These are phyloP conservation scores for Albizia julibrissin DNA, from an alignment of 306 rosid genomes.

Conservation along the genomic window DNA sequence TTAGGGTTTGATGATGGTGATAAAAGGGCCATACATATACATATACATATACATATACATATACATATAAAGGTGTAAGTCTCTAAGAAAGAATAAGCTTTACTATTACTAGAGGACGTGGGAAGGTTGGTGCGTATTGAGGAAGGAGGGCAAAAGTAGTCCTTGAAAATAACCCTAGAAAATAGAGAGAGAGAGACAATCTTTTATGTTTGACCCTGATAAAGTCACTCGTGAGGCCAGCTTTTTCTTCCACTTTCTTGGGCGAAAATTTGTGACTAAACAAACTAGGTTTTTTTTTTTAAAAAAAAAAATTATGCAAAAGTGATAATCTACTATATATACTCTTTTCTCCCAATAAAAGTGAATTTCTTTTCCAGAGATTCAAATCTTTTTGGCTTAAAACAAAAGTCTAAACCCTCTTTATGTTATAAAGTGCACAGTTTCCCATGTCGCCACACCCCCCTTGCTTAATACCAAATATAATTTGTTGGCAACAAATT, in stretches of 20 bases:
- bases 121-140: slow-evolving; percentile 10
- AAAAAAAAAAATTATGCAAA: not conserved
- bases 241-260: slow-evolving; percentile 47
- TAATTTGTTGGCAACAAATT: not conserved
- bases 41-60: too few relatives aligned
- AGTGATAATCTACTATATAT: slow-evolving; percentile 10
- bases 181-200: slow-evolving; percentile 17
- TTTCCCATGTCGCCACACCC: slow-evolving; percentile 29
- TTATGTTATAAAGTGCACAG: slow-evolving; percentile 49
- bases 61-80: not conserved
- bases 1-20: slow-evolving; percentile 12
- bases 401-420: slow-evolving; percentile 45
- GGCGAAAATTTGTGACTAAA: slow-evolving; percentile 31
- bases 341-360: slow-evolving; percentile 29
- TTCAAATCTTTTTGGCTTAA: slow-evolving; percentile 62
- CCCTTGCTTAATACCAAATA: not conserved
- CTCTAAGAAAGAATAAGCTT: not conserved
- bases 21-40: not conserved
- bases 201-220: slow-evolving; percentile 61
- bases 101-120: not conserved
- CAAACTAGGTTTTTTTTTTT: slow-evolving; percentile 21
- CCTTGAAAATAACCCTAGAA: slow-evolving; percentile 40
- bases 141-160: slow-evolving; percentile 38
- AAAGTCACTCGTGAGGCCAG: slow-evolving; percentile 40
- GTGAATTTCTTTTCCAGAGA: slow-evolving; percentile 44